A percentile compares a stretch with the other conserved stretches of the same genome.
Conservation (phyloP, 23 red algal species). For the Gracilaria domingensis region DNA sequence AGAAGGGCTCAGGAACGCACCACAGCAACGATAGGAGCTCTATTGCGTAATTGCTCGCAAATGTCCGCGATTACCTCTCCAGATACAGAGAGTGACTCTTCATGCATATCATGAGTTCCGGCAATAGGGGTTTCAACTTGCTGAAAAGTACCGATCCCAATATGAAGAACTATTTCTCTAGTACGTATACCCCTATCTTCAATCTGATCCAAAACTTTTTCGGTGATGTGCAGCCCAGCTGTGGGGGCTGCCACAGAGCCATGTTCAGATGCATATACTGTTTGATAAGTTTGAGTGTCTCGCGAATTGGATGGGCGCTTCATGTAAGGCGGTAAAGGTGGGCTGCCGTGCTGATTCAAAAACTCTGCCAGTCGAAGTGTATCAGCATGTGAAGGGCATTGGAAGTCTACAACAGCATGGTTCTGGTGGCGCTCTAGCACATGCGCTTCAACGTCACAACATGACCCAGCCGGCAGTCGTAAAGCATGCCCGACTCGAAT, state of each 20-base stretch:
- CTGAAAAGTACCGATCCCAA: constrained; percentile 95
- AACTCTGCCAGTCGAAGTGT: constrained; percentile 49
- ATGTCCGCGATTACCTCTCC: constrained; percentile 54
- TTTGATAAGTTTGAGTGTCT: constrained; percentile 84
- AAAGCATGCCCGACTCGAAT: constrained; percentile 51
- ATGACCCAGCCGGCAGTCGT: background rate
- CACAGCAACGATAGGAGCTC: constrained; percentile 77
- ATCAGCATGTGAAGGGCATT: background rate
- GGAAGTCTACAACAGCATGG: constrained; percentile 31
- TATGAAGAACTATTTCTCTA: constrained; percentile 80
- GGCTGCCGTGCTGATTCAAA: constrained; percentile 58
- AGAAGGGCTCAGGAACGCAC: constrained; percentile 26
- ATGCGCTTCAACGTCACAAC: constrained; percentile 24
- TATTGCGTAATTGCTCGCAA: constrained; percentile 10
- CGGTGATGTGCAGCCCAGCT: constrained; percentile 92
- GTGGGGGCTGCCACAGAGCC: constrained; percentile 96
- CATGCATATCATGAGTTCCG: constrained; percentile 90
- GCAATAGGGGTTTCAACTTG: constrained; percentile 64
- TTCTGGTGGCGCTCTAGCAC: constrained; percentile 43
- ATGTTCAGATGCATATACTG: constrained; percentile 82
- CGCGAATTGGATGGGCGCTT: constrained; percentile 37
- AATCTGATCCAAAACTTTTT: constrained; percentile 61
- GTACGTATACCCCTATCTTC: constrained; percentile 42
- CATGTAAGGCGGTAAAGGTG: constrained; percentile 95
- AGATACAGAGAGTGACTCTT: constrained; percentile 75